Evolutionary conservation across 139 green algal species (phyloP).

Genomic region (Picochlorum sp.): DNA sequence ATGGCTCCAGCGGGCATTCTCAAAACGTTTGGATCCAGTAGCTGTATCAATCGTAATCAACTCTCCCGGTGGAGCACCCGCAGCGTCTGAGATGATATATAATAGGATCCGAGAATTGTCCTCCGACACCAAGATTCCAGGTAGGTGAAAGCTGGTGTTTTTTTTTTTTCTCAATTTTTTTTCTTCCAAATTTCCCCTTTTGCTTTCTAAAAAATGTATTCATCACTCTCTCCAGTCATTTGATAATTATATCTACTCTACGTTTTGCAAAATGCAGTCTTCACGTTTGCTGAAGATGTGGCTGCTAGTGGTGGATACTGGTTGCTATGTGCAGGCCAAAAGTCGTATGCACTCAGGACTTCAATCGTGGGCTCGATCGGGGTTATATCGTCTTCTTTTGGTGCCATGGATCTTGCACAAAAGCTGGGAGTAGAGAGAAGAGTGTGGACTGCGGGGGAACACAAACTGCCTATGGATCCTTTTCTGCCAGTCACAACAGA

Average conservation of each 20-base stretch:
- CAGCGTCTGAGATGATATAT: conserved; percentile 25
- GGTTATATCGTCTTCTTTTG: conserved; percentile 27
- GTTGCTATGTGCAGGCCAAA: conserved; percentile 29
- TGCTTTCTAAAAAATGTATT: too few relatives aligned
- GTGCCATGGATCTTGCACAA: conserved; percentile 1
- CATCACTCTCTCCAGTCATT: too few relatives aligned
- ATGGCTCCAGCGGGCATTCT: conserved; percentile 27
- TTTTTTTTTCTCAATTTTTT: too few relatives aligned
- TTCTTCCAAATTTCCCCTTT: too few relatives aligned
- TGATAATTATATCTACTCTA: conserved; percentile 12
- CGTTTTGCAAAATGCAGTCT: conserved; percentile 19
- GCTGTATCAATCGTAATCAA: conserved; percentile 30
- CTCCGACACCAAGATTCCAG: too few relatives aligned
- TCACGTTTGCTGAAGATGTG: conserved; percentile 36
- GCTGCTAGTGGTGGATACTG: conserved; percentile 36
- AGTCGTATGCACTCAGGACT: conserved; percentile 14
- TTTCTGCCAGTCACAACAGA: conserved; percentile 20
- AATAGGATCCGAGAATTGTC: too few relatives aligned
- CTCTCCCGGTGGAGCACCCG: conserved; percentile 24
- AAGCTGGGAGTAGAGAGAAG: conserved; percentile 27
- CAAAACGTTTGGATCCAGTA: conserved; percentile 4
- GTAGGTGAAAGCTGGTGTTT: too few relatives aligned
- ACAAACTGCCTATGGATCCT: conserved; percentile 30
- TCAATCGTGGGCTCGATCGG: conserved; percentile 32
- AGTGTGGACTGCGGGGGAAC: conserved; percentile 20